Evolutionary conservation across 805 yeast genomes (phyloP).

Genomic region (Schizosaccharomyces pombe): DNA sequence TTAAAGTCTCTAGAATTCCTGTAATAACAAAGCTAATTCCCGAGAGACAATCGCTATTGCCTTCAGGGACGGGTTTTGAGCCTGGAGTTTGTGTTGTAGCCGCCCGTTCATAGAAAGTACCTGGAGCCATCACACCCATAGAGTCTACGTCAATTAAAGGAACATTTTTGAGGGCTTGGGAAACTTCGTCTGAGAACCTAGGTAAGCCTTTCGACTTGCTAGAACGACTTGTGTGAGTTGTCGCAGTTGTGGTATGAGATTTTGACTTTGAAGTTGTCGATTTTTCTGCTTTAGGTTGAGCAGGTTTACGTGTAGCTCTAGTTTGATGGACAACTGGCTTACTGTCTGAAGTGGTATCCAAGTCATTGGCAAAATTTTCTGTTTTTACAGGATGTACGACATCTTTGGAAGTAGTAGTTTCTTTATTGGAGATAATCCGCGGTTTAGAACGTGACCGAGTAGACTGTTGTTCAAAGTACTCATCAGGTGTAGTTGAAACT

Average conservation of each 20-base stretch:
- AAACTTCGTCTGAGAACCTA: background rate
- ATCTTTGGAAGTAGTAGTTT: too few relatives aligned
- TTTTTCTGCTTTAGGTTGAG: too few relatives aligned
- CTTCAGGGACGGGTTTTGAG: slow-evolving; percentile 33
- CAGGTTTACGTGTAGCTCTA: too few relatives aligned
- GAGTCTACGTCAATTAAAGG: background rate
- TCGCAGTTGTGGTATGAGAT: background rate
- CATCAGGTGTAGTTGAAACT: too few relatives aligned
- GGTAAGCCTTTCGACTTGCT: background rate
- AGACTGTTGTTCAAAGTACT: too few relatives aligned
- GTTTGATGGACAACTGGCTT: too few relatives aligned
- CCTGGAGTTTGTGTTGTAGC: slow-evolving; percentile 7
- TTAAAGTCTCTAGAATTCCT: slow-evolving; percentile 60
- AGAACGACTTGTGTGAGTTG: background rate
- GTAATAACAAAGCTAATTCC: slow-evolving; percentile 88
- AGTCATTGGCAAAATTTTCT: too few relatives aligned
- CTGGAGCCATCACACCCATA: slow-evolving; percentile 1
- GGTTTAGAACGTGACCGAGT: too few relatives aligned
- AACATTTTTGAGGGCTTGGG: background rate
- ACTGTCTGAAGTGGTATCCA: too few relatives aligned
- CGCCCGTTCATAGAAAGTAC: slow-evolving; percentile 6
- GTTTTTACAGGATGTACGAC: too few relatives aligned
- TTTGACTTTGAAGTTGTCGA: too few relatives aligned
- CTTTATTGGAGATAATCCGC: too few relatives aligned
- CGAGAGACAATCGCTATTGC: slow-evolving; percentile 60